phyloP scores from a whole-genome alignment of 805 yeast species.

The Yarrowia porcina region DNA sequence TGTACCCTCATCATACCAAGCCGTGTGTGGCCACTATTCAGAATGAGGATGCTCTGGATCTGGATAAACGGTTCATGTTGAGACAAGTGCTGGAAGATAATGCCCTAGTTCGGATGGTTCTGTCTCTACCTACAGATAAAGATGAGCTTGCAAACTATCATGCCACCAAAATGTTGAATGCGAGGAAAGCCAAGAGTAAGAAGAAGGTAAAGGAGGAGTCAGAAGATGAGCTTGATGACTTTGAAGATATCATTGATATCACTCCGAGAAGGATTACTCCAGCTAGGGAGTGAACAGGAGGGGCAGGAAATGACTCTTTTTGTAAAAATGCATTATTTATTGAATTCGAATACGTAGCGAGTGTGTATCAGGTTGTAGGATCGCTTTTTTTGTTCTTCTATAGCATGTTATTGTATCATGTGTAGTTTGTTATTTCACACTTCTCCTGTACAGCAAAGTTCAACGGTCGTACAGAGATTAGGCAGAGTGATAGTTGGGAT shows the following conservation, averaged over 20 bases:
- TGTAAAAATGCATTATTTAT: no score
- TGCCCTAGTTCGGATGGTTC: not conserved
- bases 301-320: not conserved
- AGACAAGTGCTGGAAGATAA: not conserved
- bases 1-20: not conserved
- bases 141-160: not conserved
- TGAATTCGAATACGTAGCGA: no score
- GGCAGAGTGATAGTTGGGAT: no score
- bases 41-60: not conserved
- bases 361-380: no score
- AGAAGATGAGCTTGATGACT: not conserved
- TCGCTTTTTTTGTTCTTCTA: no score
- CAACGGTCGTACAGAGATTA: no score
- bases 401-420: no score
- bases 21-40: not conserved
- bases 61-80: not conserved
- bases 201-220: not conserved
- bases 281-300: not conserved
- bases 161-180: not conserved
- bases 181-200: not conserved
- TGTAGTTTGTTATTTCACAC: no score
- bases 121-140: not conserved
- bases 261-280: not conserved
- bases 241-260: not conserved
- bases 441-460: no score